Evolutionary conservation across 305 asterid genomes (phyloP), one percentile per base, ranked within the genome.

Genomic region (Ruellia speciosa): DNA sequence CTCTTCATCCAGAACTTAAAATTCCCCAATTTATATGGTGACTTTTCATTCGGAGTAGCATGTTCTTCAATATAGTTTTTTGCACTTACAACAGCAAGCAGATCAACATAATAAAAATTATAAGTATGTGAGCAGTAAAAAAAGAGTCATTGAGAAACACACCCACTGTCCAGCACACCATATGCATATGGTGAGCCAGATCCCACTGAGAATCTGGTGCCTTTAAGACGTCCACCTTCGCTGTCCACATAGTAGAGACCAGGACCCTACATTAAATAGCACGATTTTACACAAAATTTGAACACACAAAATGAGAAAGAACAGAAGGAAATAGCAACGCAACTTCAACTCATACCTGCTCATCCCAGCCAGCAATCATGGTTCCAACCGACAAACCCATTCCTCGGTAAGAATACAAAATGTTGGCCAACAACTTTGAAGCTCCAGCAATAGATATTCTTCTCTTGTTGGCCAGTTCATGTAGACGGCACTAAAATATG

Each of bases 341-440:
- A 51, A 47, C 28, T 46, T 61, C 56, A 58, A 16, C 35, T 55
- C 24, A 46, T 80, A 90, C 98, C 96, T 79, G 77, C 63, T 90
- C 98, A 75, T 90, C 98, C 96, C 95, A 90, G 62, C 98, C 98
- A 55, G 98, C 96, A 51, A 90, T 90, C 98, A 90, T 90, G 20
- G 96, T 89, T 63, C 95, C 98, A 54, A 87, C 96, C 6, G 98
- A 90, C 68, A 87, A 72, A 48, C 95, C 96, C 98, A 90, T 90
- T 68, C 98, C 96, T 35, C 95, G 81, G 69, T 90, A 90, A 16
- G 96, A 88, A 69, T 87, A 90, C 43, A 87, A 79, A 58, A 90
- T 85, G 76, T 90, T 87, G 17, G 95, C 94, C 78, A 90, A 68
- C 81, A 87, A 51, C 79, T 90, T 90, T 39, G 98, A 90, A 60